Evolutionary conservation across 371 early-diverging fungal species (phyloP).

Genomic region (Apophysomyces sp.): DNA sequence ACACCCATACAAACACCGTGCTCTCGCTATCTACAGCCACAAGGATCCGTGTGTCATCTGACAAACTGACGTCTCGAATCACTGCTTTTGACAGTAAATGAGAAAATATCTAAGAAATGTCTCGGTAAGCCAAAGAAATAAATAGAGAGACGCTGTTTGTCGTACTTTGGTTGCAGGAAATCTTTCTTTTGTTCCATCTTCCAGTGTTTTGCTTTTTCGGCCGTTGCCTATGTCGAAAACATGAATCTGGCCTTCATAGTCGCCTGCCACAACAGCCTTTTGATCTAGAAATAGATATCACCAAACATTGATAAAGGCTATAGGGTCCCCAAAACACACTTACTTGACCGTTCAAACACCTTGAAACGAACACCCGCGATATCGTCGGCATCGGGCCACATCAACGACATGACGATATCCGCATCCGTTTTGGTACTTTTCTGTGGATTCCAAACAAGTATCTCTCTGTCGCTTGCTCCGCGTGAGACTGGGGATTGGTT

Average conservation of each 20-base stretch:
- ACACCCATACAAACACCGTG: conserved; percentile 34
- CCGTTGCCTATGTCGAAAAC: conserved; percentile 39
- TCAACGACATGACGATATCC: conserved; percentile 29
- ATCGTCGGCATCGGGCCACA: conserved; percentile 40
- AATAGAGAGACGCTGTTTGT: too few relatives aligned
- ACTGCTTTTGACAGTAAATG: conserved; percentile 29
- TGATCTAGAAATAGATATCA: conserved; percentile 5
- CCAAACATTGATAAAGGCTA: background rate
- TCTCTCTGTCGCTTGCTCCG: conserved; percentile 39
- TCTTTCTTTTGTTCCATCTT: conserved; percentile 32
- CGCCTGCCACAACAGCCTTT: conserved; percentile 39
- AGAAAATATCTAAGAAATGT: conserved; percentile 36
- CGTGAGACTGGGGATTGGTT: conserved; percentile 30
- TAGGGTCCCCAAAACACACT: background rate
- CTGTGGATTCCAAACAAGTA: conserved; percentile 34
- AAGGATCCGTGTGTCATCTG: conserved; percentile 25
- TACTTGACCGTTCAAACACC: conserved; percentile 32
- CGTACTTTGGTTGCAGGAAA: conserved; percentile 29
- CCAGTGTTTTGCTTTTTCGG: conserved; percentile 25
- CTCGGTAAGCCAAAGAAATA: too few relatives aligned
- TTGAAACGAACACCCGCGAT: conserved; percentile 32
- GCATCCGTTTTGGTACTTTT: conserved; percentile 37
- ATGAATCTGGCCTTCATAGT: conserved; percentile 40
- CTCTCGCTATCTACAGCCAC: conserved; percentile 41
- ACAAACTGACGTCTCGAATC: conserved; percentile 41